Evolutionary conservation across 2,329 filamentous ascomycete genomes (phyloP).

Genomic region (Colletotrichum acutatum): DNA sequence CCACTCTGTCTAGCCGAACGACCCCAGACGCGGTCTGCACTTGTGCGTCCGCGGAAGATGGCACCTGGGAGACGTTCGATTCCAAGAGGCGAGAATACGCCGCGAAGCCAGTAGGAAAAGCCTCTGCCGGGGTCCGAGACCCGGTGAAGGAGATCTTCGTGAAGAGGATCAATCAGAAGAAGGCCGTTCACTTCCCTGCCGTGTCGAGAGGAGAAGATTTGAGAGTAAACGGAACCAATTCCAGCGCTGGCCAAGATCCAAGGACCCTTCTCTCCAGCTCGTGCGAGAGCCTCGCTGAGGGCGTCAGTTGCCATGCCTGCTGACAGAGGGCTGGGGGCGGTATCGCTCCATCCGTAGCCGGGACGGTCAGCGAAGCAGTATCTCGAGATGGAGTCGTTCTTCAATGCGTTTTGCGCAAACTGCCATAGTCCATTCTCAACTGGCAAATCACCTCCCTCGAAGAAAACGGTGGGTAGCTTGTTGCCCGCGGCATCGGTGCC

Average conservation of each 20-base stretch:
- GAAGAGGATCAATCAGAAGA: slow-evolving; percentile 86
- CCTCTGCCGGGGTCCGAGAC: slow-evolving; percentile 77
- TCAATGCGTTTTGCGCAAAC: slow-evolving; percentile 79
- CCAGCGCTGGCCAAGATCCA: slow-evolving; percentile 91
- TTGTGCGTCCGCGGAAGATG: slow-evolving; percentile 81
- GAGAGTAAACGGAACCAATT: slow-evolving; percentile 87
- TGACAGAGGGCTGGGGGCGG: slow-evolving; percentile 91
- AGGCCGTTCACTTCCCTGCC: slow-evolving; percentile 79
- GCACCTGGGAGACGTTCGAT: slow-evolving; percentile 83
- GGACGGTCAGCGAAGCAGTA: slow-evolving; percentile 98
- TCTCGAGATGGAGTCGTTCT: slow-evolving; percentile 83
- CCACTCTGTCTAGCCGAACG: slow-evolving; percentile 80
- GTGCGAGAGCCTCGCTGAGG: slow-evolving; percentile 84
- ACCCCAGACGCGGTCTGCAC: slow-evolving; percentile 88
- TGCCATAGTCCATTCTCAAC: slow-evolving; percentile 83
- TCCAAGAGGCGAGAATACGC: slow-evolving; percentile 87
- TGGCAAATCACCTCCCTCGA: slow-evolving; percentile 85
- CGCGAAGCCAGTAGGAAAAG: slow-evolving; percentile 87
- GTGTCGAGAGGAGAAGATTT: slow-evolving; percentile 90
- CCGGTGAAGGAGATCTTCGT: slow-evolving; percentile 83
- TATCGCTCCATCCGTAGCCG: slow-evolving; percentile 87
- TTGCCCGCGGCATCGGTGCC: slow-evolving; percentile 65
- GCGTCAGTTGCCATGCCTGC: slow-evolving; percentile 93
- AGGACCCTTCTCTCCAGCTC: slow-evolving; percentile 84
- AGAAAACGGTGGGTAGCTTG: slow-evolving; percentile 79